A percentile compares a stretch with the other conserved stretches of the same genome.
phyloP scores from a whole-genome alignment of 2,329 filamentous ascomycete species.

The Aspergillaceae sp. region DNA sequence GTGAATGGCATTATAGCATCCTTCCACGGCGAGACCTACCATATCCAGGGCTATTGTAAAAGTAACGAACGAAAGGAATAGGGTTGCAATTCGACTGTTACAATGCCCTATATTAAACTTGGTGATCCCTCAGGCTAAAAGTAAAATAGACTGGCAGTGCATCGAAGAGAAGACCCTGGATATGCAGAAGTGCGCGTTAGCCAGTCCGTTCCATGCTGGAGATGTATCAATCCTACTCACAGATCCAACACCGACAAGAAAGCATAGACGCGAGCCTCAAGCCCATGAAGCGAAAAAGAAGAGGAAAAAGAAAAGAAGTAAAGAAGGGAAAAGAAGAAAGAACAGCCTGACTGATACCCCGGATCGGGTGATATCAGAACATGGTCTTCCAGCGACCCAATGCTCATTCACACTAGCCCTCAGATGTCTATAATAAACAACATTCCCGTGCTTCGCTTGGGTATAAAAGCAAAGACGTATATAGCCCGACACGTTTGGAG shows the following conservation, averaged over 20 bases:
- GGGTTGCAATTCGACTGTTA: conserved; percentile 7
- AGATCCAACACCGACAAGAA: conserved; percentile 4
- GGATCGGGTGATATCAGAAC: conserved; percentile 12
- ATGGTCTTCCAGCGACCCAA: conserved; percentile 14
- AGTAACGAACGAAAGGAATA: conserved; percentile 15
- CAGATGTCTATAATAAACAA: conserved; percentile 12
- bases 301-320: conserved; percentile 10
- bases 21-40: conserved; percentile 10
- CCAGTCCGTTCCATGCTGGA: neutral
- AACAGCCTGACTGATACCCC: conserved; percentile 3
- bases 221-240: conserved; percentile 7
- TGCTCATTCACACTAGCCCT: conserved; percentile 9
- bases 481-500: conserved; percentile 6
- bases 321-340: conserved; percentile 8
- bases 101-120: conserved; percentile 1
- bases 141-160: neutral
- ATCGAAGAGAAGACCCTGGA: conserved; percentile 9
- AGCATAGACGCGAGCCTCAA: conserved; percentile 20
- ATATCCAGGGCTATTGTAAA: conserved; percentile 6
- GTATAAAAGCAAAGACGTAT: conserved; percentile 4
- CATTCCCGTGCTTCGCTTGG: conserved; percentile 8
- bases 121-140: no score
- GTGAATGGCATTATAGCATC: conserved; percentile 1
- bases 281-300: conserved; percentile 17
- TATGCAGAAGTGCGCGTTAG: conserved; percentile 7